These are phyloP conservation scores for Astragalus membranaceus DNA, from an alignment of 306 rosid genomes.

Conservation along the genomic window DNA sequence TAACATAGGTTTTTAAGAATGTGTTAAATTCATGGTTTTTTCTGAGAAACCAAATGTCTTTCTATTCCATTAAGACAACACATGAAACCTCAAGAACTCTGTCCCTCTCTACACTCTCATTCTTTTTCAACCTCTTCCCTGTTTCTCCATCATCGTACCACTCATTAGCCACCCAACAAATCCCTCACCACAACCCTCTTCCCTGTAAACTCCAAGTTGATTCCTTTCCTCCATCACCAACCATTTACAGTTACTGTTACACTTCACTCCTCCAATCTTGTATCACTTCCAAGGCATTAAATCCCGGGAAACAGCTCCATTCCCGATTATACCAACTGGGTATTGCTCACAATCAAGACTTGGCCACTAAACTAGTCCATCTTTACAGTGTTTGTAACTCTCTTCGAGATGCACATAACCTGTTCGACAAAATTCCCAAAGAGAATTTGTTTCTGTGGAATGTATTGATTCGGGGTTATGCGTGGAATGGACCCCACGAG, in stretches of 20 bases:
- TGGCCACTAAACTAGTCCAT: conserved; percentile 52
- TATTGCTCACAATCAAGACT: conserved; percentile 28
- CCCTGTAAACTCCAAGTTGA: background rate
- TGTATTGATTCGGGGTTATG: conserved; percentile 61
- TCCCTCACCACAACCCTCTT: background rate
- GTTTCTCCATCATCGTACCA: conserved; percentile 16
- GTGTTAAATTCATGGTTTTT: too few relatives aligned
- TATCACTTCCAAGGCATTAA: conserved; percentile 33
- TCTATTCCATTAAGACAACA: conserved; percentile 13
- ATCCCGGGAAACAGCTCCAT: conserved; percentile 57
- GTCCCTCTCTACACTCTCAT: background rate
- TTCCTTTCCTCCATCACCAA: conserved; percentile 7
- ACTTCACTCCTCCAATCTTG: conserved; percentile 49
- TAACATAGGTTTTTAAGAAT: too few relatives aligned
- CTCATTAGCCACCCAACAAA: conserved; percentile 19
- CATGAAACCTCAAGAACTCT: conserved; percentile 15
- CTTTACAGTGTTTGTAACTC: conserved; percentile 39
- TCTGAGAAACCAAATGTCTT: conserved; percentile 25
- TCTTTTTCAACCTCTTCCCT: background rate
- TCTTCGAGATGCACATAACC: conserved; percentile 33
- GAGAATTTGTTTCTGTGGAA: background rate
- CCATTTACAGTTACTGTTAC: conserved; percentile 11
- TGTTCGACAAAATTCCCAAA: conserved; percentile 51
- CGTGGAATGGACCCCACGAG: conserved; percentile 67
- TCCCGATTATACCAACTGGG: conserved; percentile 51